A percentile compares a stretch with the other conserved stretches of the same genome.
phyloP scores from a whole-genome alignment of 2,329 filamentous ascomycete species.

The Chrysosphaeria jannelii region DNA sequence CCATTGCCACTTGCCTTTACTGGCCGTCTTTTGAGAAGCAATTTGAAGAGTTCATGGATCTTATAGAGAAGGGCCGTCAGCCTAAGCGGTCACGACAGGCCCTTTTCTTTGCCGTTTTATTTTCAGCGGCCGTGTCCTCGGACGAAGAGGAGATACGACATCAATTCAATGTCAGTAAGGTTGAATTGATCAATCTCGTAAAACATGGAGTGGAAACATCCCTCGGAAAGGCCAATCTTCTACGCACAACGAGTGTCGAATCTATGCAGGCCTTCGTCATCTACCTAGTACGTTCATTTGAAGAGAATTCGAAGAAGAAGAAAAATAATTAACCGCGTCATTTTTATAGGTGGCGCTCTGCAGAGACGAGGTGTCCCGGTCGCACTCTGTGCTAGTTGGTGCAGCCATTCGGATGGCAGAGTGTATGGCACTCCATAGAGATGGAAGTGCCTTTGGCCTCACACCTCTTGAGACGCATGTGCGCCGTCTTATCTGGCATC shows the following conservation, averaged over 20 bases:
- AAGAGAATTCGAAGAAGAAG: too few species aligned
- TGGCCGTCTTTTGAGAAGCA: slow-evolving; percentile 32
- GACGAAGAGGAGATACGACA: slow-evolving; percentile 17
- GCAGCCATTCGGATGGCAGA: slow-evolving; percentile 44
- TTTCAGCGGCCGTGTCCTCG: slow-evolving; percentile 34
- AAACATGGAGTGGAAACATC: slow-evolving; percentile 36
- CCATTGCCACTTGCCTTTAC: slow-evolving; percentile 36
- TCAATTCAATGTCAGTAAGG: slow-evolving; percentile 2
- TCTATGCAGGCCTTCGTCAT: slow-evolving; percentile 50
- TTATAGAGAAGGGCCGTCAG: slow-evolving; percentile 19
- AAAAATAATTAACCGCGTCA: too few species aligned
- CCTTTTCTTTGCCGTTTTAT: slow-evolving; percentile 36
- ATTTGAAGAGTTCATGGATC: slow-evolving; percentile 35
- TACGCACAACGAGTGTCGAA: slow-evolving; percentile 40
- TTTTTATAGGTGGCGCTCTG: slow-evolving; percentile 25
- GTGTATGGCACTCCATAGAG: slow-evolving; percentile 48
- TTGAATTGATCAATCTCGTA: slow-evolving; percentile 17
- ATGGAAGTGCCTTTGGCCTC: slow-evolving; percentile 34
- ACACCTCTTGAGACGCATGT: slow-evolving; percentile 39
- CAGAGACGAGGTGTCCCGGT: slow-evolving; percentile 37
- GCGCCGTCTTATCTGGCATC: slow-evolving; percentile 44
- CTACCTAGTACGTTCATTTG: slow-evolving; percentile 42
- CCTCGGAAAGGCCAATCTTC: slow-evolving; percentile 36
- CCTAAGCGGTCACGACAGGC: slow-evolving; percentile 16
- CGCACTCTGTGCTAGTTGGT: slow-evolving; percentile 41